Conservation (phyloP, 2,329 filamentous ascomycete genomes). For the Capronia coronata region DNA sequence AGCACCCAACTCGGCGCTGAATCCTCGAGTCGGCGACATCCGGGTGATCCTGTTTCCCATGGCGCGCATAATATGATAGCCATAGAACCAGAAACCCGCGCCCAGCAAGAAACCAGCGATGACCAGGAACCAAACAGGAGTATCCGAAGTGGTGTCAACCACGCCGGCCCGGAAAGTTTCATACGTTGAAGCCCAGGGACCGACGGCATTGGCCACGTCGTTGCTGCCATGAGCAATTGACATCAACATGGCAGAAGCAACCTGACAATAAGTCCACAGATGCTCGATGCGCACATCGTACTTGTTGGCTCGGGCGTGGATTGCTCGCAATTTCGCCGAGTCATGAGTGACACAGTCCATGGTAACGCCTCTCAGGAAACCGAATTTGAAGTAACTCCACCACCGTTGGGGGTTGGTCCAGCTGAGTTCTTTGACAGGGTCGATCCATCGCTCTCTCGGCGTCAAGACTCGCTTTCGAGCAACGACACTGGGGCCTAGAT, state of each 20-base stretch:
- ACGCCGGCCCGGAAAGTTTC: conserved; percentile 54
- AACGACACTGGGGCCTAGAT: too few species aligned
- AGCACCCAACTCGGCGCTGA: conserved; percentile 72
- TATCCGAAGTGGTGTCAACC: conserved; percentile 49
- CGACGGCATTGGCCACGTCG: conserved; percentile 58
- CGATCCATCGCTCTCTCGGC: too few species aligned
- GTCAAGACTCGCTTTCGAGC: too few species aligned
- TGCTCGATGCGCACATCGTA: conserved; percentile 65
- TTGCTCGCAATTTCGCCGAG: background rate
- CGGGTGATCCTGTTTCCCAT: conserved; percentile 76
- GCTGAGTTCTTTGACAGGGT: conserved; percentile 12
- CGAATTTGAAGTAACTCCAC: conserved; percentile 12
- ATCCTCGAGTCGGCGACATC: conserved; percentile 53
- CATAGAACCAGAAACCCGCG: conserved; percentile 63
- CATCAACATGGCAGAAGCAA: conserved; percentile 46
- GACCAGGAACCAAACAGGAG: conserved; percentile 52
- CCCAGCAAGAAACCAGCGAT: conserved; percentile 54
- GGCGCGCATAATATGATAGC: conserved; percentile 78
- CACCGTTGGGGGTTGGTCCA: conserved; percentile 12
- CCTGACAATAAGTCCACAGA: conserved; percentile 48
- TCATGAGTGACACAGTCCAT: background rate
- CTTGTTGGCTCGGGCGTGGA: conserved; percentile 52
- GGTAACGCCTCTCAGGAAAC: background rate
- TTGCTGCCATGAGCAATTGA: conserved; percentile 62
- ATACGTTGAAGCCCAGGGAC: conserved; percentile 64